A percentile compares a stretch with the other conserved stretches of the same genome.
phyloP scores from a whole-genome alignment of 2,329 filamentous ascomycete species.

The Aspergillus melleus region DNA sequence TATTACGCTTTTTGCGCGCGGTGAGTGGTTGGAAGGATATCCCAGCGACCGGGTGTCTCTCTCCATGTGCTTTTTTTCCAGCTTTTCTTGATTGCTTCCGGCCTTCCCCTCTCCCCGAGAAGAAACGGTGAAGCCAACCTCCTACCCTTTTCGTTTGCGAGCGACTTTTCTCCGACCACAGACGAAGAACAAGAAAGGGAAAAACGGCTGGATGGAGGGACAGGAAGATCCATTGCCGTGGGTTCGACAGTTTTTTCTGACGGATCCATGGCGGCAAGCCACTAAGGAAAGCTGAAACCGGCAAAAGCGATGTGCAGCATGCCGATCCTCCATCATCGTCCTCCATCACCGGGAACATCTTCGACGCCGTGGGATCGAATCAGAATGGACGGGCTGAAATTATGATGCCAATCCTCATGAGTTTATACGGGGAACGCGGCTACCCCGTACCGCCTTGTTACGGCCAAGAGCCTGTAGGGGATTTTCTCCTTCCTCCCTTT shows the following conservation, averaged over 20 bases:
- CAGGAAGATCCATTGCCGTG: constrained; percentile 31
- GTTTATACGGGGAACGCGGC: neutral
- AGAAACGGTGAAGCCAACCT: neutral
- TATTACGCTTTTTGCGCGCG: neutral
- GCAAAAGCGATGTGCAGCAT: constrained; percentile 20
- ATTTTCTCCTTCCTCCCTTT: neutral
- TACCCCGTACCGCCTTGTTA: neutral
- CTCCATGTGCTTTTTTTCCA: neutral
- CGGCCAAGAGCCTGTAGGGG: neutral
- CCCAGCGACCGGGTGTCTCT: neutral
- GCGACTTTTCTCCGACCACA: neutral
- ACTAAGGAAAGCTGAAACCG: constrained; percentile 24
- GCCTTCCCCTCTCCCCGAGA: neutral
- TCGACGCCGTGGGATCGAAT: constrained; percentile 9
- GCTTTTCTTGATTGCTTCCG: no score
- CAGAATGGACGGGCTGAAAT: constrained; percentile 11
- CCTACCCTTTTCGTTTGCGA: neutral
- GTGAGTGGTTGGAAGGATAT: neutral
- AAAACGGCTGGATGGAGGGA: constrained; percentile 16
- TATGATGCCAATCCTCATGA: constrained; percentile 1
- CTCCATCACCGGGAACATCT: constrained; percentile 14
- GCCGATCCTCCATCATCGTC: constrained; percentile 24
- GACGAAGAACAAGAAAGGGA: neutral
- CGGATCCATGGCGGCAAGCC: constrained; percentile 16
- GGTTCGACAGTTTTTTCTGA: constrained; percentile 25